Evolutionary conservation across 768 basidiomycete genomes (phyloP).

Genomic region (Auriscalpium vulgare): DNA sequence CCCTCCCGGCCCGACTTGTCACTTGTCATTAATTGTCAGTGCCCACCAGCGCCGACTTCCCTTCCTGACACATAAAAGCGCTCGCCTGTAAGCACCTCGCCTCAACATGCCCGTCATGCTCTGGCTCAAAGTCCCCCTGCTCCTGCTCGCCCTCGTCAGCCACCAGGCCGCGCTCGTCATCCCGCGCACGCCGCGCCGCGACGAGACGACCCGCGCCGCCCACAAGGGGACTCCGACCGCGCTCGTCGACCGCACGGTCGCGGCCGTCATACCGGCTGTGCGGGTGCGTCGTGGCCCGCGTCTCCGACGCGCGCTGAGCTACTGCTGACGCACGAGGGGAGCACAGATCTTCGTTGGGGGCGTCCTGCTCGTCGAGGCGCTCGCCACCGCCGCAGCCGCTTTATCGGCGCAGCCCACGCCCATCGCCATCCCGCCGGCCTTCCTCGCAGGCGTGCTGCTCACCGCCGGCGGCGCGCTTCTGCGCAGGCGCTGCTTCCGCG

Average conservation of each 20-base stretch:
- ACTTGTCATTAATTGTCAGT: background rate
- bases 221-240: too few relatives aligned
- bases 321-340: background rate
- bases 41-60: background rate
- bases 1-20: background rate
- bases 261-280: background rate
- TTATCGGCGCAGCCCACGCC: background rate
- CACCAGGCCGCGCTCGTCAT: too few relatives aligned
- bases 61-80: background rate
- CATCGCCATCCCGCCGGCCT: conserved; percentile 8
- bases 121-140: too few relatives aligned
- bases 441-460: conserved; percentile 10
- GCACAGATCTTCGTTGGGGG: background rate
- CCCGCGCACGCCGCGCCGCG: too few relatives aligned
- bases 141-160: too few relatives aligned
- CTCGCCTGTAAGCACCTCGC: too few relatives aligned
- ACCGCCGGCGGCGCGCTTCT: conserved; percentile 6
- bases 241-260: too few relatives aligned
- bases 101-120: too few relatives aligned
- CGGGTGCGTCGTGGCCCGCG: background rate
- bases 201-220: too few relatives aligned
- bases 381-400: background rate
- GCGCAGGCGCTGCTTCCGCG: conserved; percentile 17
- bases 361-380: background rate
- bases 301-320: background rate